Conservation (phyloP, 495 filamentous ascomycete species). For the Lasiosphaeria ovina region DNA sequence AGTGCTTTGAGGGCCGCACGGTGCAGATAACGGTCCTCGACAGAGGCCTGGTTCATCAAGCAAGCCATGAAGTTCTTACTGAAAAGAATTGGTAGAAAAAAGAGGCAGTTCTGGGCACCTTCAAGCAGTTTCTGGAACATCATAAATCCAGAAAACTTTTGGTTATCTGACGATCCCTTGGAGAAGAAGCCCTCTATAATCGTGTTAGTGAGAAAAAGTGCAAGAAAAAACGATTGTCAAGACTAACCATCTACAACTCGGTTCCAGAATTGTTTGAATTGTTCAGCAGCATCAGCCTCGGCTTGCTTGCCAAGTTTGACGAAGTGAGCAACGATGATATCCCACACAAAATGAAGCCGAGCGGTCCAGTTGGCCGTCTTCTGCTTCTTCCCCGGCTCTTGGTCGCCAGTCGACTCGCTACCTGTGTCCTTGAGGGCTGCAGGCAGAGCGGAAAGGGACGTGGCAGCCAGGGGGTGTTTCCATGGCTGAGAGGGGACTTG, state of each 20-base stretch:
- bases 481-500: slow-evolving; percentile 67
- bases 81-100: slow-evolving; percentile 55
- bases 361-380: slow-evolving; percentile 68
- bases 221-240: neutral
- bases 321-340: slow-evolving; percentile 61
- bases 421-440: slow-evolving; percentile 78
- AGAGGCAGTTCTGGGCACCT: slow-evolving; percentile 33
- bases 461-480: slow-evolving; percentile 68
- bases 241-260: slow-evolving; percentile 79
- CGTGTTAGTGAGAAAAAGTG: slow-evolving; percentile 25
- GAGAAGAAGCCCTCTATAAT: slow-evolving; percentile 74
- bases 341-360: slow-evolving; percentile 86
- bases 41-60: slow-evolving; percentile 80
- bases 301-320: slow-evolving; percentile 32
- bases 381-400: slow-evolving; percentile 38
- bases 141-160: slow-evolving; percentile 88
- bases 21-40: slow-evolving; percentile 83
- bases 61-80: slow-evolving; percentile 79
- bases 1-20: slow-evolving; percentile 70
- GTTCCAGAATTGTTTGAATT: slow-evolving; percentile 83
- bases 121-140: slow-evolving; percentile 73
- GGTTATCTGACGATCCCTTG: slow-evolving; percentile 72
- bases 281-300: slow-evolving; percentile 29
- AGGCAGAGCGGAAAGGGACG: slow-evolving; percentile 61
- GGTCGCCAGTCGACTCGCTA: slow-evolving; percentile 44